Base-by-base conservation (phyloP, 345 rosid species). In the Geranium rotundifolium region DNA sequence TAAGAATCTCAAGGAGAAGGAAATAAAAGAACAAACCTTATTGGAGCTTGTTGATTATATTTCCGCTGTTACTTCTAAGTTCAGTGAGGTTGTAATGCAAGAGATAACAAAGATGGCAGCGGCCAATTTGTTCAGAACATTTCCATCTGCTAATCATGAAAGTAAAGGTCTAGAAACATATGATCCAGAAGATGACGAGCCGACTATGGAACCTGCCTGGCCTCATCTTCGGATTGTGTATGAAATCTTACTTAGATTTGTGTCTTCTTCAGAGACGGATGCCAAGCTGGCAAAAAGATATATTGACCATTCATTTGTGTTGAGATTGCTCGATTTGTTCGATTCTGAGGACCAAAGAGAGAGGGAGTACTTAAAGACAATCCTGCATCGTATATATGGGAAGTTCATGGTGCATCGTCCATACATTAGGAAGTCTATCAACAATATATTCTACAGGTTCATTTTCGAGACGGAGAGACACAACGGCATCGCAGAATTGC, bases 221-320 rank as follows among this genome's bases (percentile, higher is more conserved):
- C 59, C 72, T 64, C 76, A 72, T 64, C 68, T 72, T 54, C 76
- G 63, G 65, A 59, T 72, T 54, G 71, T 72, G 54, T 72, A 72
- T 56, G 76, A 72, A 29, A 55, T 67, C 64, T 68, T 72, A 37
- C 69, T 67, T 23, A 67, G 72, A 60, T 72, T 67, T 56, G 65
- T 72, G 67, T 68, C 68, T 59, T 72, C 76, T 37, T 14, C 76
- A 2, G 71, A 67, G 58, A 63, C 70, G 20, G 65, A 72, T 63
- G 65, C 61, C 34, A 29, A 27, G 34, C 34, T 29, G n/a, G 37
- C 30, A 20, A 27, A 16, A 59, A 9, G 61, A 30, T 20, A 29
- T 14, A 46, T 46, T 46, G 52, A 46, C 52, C 52, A 46, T 46
- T 46, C 52, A 46, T 46, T 46, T 46, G 52, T 46, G 52, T 46